These are phyloP conservation scores for Xylariaceae sp. DNA, from an alignment of 2,329 filamentous ascomycete genomes.

Conservation along the genomic window DNA sequence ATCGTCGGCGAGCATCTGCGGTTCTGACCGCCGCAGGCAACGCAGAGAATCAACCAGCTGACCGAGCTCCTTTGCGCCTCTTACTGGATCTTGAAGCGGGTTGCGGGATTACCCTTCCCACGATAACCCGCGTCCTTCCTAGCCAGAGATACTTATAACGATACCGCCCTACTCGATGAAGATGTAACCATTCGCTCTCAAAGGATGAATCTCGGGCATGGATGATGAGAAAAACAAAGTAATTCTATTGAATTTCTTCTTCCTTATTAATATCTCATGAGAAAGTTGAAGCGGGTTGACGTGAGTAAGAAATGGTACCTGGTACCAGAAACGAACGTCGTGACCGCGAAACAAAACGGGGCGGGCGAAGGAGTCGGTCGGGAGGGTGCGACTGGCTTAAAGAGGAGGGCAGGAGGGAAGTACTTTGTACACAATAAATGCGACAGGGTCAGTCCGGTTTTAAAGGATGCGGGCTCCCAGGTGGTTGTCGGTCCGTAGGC, in stretches of 20 bases:
- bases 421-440: no score
- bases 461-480: no score
- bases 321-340: no score
- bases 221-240: not conserved
- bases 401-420: no score
- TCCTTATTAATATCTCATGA: not conserved
- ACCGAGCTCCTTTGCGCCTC: no score
- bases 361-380: no score
- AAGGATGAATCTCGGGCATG: not conserved
- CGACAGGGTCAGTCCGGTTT: no score
- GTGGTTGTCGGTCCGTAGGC: no score
- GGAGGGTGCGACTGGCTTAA: no score
- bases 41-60: no score
- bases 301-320: not conserved
- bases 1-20: constrained; percentile 30
- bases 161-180: not conserved
- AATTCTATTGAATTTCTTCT: not conserved
- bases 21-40: not conserved
- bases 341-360: no score
- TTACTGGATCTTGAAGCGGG: not conserved
- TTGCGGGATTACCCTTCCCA: not conserved
- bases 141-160: not conserved
- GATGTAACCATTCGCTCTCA: not conserved
- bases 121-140: not conserved
- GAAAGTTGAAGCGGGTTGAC: not conserved